Percentiles rank a stretch among this genome's conserved stretches.
Conservation (phyloP, 371 early-diverging fungal species). For the Syncephalastrum sp. region DNA sequence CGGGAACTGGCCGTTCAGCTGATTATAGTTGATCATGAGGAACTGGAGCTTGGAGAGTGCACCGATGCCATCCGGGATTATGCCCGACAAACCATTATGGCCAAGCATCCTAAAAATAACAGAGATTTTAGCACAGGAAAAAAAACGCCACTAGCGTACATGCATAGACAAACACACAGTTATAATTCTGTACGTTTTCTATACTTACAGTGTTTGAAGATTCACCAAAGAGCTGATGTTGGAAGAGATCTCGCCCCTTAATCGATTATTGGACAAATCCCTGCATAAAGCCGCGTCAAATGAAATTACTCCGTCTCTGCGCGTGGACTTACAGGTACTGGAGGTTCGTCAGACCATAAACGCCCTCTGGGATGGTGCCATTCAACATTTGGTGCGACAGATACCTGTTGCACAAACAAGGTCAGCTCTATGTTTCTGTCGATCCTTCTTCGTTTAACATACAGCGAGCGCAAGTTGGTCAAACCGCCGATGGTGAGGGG, state of each 20-base stretch:
- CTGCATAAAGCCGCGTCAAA: constrained; percentile 12
- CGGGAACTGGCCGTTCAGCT: constrained; percentile 52
- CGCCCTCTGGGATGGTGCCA: constrained; percentile 37
- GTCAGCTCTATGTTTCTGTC: constrained; percentile 1
- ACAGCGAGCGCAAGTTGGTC: constrained; percentile 34
- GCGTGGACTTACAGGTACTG: constrained; percentile 26
- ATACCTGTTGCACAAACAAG: constrained; percentile 14
- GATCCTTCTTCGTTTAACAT: constrained; percentile 7
- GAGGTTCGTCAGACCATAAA: constrained; percentile 29
- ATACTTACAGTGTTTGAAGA: constrained; percentile 42
- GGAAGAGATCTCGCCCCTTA: constrained; percentile 45
- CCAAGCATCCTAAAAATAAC: constrained; percentile 34
- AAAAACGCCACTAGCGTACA: background rate
- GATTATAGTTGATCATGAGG: constrained; percentile 48
- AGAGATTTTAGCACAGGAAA: background rate
- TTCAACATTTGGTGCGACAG: constrained; percentile 38
- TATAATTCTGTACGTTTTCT: too few species aligned
- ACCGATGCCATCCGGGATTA: constrained; percentile 45
- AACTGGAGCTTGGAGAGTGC: constrained; percentile 39
- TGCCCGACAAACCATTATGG: constrained; percentile 45
- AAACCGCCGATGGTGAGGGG: constrained; percentile 35
- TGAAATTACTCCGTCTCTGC: background rate
- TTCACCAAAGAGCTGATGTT: constrained; percentile 42
- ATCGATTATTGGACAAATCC: constrained; percentile 53
- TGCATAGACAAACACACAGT: too few species aligned